These are phyloP conservation scores for Sinapis alba DNA, from an alignment of 441 rosid species.

Conservation along the genomic window DNA sequence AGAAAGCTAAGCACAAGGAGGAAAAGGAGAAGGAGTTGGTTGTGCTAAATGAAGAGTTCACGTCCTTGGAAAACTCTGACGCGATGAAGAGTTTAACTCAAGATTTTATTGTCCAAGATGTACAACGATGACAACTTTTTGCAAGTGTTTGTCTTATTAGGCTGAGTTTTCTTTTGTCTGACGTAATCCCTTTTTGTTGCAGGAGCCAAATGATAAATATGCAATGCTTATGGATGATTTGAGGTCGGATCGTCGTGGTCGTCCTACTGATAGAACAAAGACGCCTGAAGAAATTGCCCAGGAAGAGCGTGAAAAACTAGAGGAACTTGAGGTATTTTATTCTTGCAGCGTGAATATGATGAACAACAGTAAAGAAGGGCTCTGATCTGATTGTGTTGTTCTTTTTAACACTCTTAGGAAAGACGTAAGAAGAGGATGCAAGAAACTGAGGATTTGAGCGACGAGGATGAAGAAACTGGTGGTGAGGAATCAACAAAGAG, in stretches of 20 bases:
- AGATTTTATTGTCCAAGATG: conserved; percentile 36
- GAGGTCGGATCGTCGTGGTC: conserved; percentile 76
- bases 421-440: conserved; percentile 83
- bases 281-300: conserved; percentile 94
- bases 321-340: conserved; percentile 69
- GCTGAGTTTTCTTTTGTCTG: conserved; percentile 19
- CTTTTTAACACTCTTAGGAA: conserved; percentile 52
- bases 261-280: conserved; percentile 83
- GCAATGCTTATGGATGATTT: conserved; percentile 57
- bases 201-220: conserved; percentile 62
- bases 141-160: conserved; percentile 4
- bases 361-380: background rate
- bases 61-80: conserved; percentile 65
- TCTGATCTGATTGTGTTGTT: conserved; percentile 14
- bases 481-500: conserved; percentile 47
- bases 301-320: conserved; percentile 77
- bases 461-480: conserved; percentile 63
- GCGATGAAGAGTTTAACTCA: conserved; percentile 63
- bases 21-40: conserved; percentile 79
- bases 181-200: conserved; percentile 20
- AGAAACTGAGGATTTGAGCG: conserved; percentile 67
- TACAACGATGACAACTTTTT: background rate
- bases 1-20: conserved; percentile 84
- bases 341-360: background rate
- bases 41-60: conserved; percentile 72